Evolutionary conservation across 2,329 filamentous ascomycete species (phyloP).

Genomic region (Penicillium frequentans): DNA sequence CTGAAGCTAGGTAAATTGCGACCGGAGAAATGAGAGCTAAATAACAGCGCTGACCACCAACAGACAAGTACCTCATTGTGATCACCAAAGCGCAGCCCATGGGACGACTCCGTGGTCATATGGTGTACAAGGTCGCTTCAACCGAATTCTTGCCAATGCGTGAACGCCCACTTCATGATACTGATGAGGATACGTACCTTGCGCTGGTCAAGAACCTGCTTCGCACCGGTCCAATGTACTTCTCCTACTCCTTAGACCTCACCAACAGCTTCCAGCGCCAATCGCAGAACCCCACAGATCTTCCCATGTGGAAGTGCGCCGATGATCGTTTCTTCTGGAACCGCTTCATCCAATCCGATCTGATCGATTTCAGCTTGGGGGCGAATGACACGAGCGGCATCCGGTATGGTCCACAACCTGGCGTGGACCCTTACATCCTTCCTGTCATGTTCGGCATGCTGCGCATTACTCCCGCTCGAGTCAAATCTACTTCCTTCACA

Average conservation of each 20-base stretch:
- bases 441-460: constrained; percentile 97
- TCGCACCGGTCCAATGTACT: constrained; percentile 88
- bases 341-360: constrained; percentile 82
- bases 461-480: constrained; percentile 79
- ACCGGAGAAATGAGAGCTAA: background rate
- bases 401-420: constrained; percentile 62
- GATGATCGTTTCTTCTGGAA: constrained; percentile 99
- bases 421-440: constrained; percentile 85
- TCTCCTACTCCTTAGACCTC: constrained; percentile 94
- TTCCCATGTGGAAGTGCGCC: constrained; percentile 84
- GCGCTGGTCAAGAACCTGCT: constrained; percentile 77
- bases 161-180: constrained; percentile 86
- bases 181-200: constrained; percentile 91
- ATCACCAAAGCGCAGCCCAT: constrained; percentile 93
- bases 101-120: constrained; percentile 89
- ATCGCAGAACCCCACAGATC: constrained; percentile 68
- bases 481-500: constrained; percentile 82
- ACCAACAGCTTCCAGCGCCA: constrained; percentile 97
- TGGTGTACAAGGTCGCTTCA: constrained; percentile 87
- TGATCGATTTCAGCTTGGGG: constrained; percentile 82
- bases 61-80: constrained; percentile 93
- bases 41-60: constrained; percentile 11
- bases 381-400: constrained; percentile 47
- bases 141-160: constrained; percentile 93
- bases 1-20: constrained; percentile 74